Conservation (phyloP, 2,329 filamentous ascomycete genomes). For the Microascus cirrosus region DNA sequence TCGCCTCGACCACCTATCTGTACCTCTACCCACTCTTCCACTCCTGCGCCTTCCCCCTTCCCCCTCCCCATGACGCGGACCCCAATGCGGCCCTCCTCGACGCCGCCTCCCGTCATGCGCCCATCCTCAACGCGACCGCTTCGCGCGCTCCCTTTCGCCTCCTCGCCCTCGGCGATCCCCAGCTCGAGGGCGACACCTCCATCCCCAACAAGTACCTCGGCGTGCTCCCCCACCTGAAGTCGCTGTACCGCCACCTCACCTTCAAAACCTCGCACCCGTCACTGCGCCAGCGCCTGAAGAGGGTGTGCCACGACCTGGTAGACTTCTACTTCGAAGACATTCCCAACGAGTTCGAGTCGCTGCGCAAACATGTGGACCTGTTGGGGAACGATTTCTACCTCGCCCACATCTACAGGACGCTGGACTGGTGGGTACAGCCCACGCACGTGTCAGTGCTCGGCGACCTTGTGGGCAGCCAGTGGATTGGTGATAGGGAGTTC, state of each 20-base stretch:
- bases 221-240: slow-evolving; percentile 40
- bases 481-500: slow-evolving; percentile 84
- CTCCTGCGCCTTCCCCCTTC: slow-evolving; percentile 67
- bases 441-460: slow-evolving; percentile 85
- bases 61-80: slow-evolving; percentile 14
- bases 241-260: slow-evolving; percentile 32
- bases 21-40: slow-evolving; percentile 80
- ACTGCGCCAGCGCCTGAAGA: slow-evolving; percentile 39
- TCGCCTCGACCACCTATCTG: slow-evolving; percentile 64
- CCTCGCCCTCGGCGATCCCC: slow-evolving; percentile 80
- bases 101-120: slow-evolving; percentile 6
- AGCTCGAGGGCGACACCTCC: slow-evolving; percentile 85
- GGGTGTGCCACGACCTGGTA: slow-evolving; percentile 44
- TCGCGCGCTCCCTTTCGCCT: slow-evolving; percentile 66
- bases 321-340: slow-evolving; percentile 59
- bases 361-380: slow-evolving; percentile 74
- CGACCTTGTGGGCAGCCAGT: slow-evolving; percentile 88
- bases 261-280: slow-evolving; percentile 32
- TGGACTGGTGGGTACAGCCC: slow-evolving; percentile 75
- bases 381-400: slow-evolving; percentile 93
- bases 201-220: slow-evolving; percentile 50
- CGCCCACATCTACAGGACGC: slow-evolving; percentile 76
- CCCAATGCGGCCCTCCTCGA: slow-evolving; percentile 7
- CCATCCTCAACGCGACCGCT: slow-evolving; percentile 2
- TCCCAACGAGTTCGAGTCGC: slow-evolving; percentile 51